These are phyloP conservation scores for Secale cereale DNA, from an alignment of 176 grass and related monocot species.

Conservation along the genomic window DNA sequence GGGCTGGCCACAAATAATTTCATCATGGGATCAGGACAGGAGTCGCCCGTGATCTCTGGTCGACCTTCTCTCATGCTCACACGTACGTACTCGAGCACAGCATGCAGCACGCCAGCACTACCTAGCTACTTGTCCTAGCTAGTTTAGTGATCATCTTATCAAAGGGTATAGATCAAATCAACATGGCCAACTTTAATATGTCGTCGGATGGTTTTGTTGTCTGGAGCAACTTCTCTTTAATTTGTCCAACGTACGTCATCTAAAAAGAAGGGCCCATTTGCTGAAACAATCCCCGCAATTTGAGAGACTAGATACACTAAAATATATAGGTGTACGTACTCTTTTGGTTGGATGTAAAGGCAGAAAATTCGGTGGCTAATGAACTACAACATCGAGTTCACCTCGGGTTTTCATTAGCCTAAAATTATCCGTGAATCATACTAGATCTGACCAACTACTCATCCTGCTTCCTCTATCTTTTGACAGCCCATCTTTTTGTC, in stretches of 20 bases:
- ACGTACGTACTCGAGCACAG: neutral
- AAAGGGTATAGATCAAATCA: neutral
- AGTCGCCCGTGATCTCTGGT: constrained; percentile 12
- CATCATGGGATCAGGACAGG: neutral
- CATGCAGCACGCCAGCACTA: no score
- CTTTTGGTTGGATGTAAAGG: no score
- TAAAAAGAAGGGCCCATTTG: neutral
- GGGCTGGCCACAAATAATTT: neutral
- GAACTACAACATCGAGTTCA: neutral
- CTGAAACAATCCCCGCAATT: no score
- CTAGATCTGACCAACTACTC: no score
- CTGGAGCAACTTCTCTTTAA: neutral
- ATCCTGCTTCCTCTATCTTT: no score
- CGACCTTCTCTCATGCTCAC: neutral
- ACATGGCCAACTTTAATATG: neutral
- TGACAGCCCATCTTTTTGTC: no score
- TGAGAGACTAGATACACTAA: no score
- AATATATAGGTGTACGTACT: no score
- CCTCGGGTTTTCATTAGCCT: neutral
- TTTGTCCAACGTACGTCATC: neutral
- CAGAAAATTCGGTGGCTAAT: no score
- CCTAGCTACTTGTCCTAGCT: neutral
- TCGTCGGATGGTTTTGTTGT: neutral
- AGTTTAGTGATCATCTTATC: neutral
- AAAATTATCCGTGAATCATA: neutral